phyloP scores from a whole-genome alignment of 768 basidiomycete species.

The Phaffia australis region DNA sequence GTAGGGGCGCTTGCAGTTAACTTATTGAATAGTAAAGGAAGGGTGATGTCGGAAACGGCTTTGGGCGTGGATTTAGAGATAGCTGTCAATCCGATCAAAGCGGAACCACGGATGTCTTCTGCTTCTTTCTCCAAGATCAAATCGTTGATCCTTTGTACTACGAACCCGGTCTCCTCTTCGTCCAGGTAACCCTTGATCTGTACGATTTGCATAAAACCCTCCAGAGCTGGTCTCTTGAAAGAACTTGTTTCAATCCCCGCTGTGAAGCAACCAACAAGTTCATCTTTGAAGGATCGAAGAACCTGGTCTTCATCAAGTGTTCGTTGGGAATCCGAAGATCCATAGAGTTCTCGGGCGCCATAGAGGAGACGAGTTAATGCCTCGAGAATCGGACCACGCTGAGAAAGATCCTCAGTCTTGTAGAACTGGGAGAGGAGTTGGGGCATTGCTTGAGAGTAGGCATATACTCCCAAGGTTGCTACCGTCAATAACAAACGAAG shows the following conservation, averaged over 20 bases:
- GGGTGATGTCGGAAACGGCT: slow-evolving; percentile 59
- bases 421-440: slow-evolving; percentile 68
- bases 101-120: slow-evolving; percentile 44
- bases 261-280: slow-evolving; percentile 46
- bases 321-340: background rate
- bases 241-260: slow-evolving; percentile 25
- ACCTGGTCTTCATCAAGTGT: slow-evolving; percentile 28
- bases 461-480: slow-evolving; percentile 63
- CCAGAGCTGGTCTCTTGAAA: slow-evolving; percentile 49
- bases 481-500: slow-evolving; percentile 11
- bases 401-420: slow-evolving; percentile 41
- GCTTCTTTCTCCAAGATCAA: slow-evolving; percentile 48
- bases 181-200: slow-evolving; percentile 54
- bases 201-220: slow-evolving; percentile 56
- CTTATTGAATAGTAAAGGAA: slow-evolving; percentile 65
- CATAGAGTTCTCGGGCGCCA: slow-evolving; percentile 44
- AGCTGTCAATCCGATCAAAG: slow-evolving; percentile 53
- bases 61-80: slow-evolving; percentile 53
- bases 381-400: slow-evolving; percentile 53
- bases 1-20: slow-evolving; percentile 60
- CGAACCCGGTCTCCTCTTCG: slow-evolving; percentile 63
- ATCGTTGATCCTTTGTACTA: slow-evolving; percentile 66
- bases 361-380: slow-evolving; percentile 41
- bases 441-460: slow-evolving; percentile 56
- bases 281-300: slow-evolving; percentile 60